Conservation (phyloP, 1,284 basidiomycete species). For the Pascua sp. region DNA sequence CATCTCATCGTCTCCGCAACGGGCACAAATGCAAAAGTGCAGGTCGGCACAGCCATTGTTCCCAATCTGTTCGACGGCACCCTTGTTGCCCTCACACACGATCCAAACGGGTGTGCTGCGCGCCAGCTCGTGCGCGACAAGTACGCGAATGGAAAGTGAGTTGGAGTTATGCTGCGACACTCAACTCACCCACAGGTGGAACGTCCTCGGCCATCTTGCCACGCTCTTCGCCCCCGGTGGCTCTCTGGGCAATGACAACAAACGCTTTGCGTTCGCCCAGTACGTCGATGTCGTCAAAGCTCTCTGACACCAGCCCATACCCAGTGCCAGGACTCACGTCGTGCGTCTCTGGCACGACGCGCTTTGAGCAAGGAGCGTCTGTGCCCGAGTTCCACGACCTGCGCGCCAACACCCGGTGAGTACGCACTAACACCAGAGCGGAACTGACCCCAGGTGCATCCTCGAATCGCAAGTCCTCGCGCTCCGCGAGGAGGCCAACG, state of each 20-base stretch:
- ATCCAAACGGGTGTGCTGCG: slow-evolving; percentile 3
- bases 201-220: slow-evolving; percentile 9
- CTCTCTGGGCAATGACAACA: slow-evolving; percentile 8
- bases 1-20: background rate
- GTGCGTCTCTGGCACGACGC: slow-evolving; percentile 4
- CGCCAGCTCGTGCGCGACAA: slow-evolving; percentile 12
- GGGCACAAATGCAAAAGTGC: background rate
- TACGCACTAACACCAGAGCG: too few species aligned
- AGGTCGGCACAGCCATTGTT: background rate
- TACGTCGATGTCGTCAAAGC: background rate
- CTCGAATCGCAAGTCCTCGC: slow-evolving; percentile 7
- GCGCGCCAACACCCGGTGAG: slow-evolving; percentile 10
- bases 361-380: slow-evolving; percentile 7
- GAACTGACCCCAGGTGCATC: slow-evolving; percentile 7
- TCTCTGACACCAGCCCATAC: slow-evolving; percentile 6
- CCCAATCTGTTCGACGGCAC: background rate
- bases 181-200: slow-evolving; percentile 7
- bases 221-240: slow-evolving; percentile 7
- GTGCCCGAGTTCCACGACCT: slow-evolving; percentile 11
- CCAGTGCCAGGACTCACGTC: background rate
- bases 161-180: background rate
- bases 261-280: slow-evolving; percentile 10
- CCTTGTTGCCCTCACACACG: background rate
- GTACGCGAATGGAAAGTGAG: slow-evolving; percentile 11
- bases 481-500: background rate